phyloP scores from a whole-genome alignment of 2,329 filamentous ascomycete genomes.

The Sarocladium strictum region DNA sequence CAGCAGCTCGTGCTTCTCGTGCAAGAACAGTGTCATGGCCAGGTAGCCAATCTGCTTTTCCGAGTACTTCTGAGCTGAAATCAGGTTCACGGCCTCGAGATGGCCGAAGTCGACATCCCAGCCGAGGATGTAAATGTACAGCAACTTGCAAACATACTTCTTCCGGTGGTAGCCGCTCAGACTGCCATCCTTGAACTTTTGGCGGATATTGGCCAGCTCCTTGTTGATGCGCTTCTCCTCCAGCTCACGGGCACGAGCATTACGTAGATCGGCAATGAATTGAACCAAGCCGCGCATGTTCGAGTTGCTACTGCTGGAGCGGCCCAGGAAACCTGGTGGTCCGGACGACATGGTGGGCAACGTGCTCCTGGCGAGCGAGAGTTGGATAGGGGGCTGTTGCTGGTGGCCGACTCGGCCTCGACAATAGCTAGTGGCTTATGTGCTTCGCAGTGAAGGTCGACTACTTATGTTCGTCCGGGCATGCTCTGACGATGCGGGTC shows the following conservation, averaged over 20 bases:
- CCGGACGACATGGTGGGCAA: conserved; percentile 43
- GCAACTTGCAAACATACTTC: conserved; percentile 99
- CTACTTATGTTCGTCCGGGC: background rate
- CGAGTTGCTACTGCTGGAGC: conserved; percentile 57
- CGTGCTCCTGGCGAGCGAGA: background rate
- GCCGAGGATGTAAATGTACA: conserved; percentile 98
- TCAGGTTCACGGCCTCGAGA: conserved; percentile 94
- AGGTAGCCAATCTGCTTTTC: conserved; percentile 99
- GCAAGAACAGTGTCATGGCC: conserved; percentile 92
- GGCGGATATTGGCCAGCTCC: conserved; percentile 93
- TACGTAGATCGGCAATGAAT: conserved; percentile 95
- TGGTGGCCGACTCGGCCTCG: background rate
- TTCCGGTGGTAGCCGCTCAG: conserved; percentile 98
- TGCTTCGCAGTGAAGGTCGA: background rate
- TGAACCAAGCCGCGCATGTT: conserved; percentile 85
- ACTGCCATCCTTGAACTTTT: conserved; percentile 96
- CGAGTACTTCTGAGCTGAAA: conserved; percentile 94
- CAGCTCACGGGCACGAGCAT: conserved; percentile 87
- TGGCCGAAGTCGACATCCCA: conserved; percentile 99
- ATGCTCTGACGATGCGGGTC: conserved; percentile 1
- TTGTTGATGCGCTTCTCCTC: conserved; percentile 99
- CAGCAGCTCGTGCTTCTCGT: conserved; percentile 93
- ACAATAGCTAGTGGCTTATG: background rate
- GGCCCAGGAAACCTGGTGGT: conserved; percentile 56
- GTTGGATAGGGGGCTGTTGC: background rate